Conservation (phyloP, 192 early-diverging fungal genomes). For the Irineochytrium annulatum region DNA sequence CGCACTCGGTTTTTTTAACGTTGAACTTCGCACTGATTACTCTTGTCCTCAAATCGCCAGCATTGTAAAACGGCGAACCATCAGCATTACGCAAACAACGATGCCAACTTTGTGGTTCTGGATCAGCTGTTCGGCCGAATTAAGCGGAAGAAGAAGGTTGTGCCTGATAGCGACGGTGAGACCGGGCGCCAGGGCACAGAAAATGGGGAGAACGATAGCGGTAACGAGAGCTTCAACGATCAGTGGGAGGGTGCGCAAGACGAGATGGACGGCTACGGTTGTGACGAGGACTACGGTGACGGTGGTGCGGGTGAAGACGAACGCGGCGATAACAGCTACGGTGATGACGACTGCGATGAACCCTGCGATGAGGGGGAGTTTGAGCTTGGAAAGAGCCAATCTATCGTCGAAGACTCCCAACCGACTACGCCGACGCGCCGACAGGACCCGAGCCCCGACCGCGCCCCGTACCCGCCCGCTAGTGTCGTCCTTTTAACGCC, state of each 20-base stretch:
- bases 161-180: background rate
- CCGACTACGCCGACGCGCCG: background rate
- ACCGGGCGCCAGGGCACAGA: background rate
- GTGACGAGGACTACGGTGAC: background rate
- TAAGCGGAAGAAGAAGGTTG: no score
- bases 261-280: background rate
- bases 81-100: background rate
- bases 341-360: background rate
- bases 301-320: background rate
- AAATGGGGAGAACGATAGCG: background rate
- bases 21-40: background rate
- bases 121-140: constrained; percentile 16
- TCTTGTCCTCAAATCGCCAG: background rate
- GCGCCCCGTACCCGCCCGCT: background rate
- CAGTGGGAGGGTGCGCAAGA: background rate
- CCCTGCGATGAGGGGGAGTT: background rate
- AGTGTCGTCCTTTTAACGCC: background rate
- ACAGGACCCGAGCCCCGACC: background rate
- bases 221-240: background rate
- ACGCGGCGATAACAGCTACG: background rate
- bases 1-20: background rate
- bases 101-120: constrained; percentile 24
- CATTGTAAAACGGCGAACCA: background rate
- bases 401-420: background rate
- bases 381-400: background rate